Evolutionary conservation across 2,329 filamentous ascomycete species (phyloP).

Genomic region (Hypoxylon sp.): DNA sequence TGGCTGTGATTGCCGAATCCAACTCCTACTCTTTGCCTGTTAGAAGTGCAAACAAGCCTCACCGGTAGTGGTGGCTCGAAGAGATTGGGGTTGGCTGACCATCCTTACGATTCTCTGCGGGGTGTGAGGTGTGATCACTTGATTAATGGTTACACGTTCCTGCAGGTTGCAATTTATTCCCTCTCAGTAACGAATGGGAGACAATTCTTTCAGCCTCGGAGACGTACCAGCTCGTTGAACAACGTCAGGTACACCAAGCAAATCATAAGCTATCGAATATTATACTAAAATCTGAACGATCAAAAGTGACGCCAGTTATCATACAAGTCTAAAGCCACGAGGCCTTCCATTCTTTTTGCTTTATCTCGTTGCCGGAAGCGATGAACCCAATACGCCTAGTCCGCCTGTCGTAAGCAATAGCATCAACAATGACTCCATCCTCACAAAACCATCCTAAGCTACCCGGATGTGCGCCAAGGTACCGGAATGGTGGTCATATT

Average conservation of each 20-base stretch:
- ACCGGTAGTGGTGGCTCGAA: neutral
- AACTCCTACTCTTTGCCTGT: neutral
- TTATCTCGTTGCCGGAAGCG: neutral
- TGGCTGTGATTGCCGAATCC: neutral
- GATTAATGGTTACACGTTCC: conserved; percentile 16
- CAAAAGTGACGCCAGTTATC: conserved; percentile 7
- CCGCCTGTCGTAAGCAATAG: neutral
- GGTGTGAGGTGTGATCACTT: conserved; percentile 14
- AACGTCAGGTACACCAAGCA: neutral
- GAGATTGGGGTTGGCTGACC: conserved; percentile 30
- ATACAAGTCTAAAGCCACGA: conserved; percentile 31
- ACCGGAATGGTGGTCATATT: neutral
- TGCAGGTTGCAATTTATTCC: conserved; percentile 21
- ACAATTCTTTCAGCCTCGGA: conserved; percentile 14
- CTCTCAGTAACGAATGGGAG: conserved; percentile 26
- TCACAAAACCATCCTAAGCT: conserved; percentile 1
- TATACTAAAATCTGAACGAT: conserved; percentile 7
- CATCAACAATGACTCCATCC: neutral
- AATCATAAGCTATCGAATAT: neutral
- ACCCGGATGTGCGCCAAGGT: neutral
- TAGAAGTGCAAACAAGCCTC: conserved; percentile 7
- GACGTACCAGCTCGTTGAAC: neutral
- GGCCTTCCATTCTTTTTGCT: conserved; percentile 29
- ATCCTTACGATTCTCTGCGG: conserved; percentile 15
- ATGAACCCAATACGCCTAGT: neutral